A percentile compares a stretch with the other conserved stretches of the same genome.
These are phyloP conservation scores for Chamaecyparis obtusa DNA, from an alignment of 75 land plant species.

Conservation along the genomic window DNA sequence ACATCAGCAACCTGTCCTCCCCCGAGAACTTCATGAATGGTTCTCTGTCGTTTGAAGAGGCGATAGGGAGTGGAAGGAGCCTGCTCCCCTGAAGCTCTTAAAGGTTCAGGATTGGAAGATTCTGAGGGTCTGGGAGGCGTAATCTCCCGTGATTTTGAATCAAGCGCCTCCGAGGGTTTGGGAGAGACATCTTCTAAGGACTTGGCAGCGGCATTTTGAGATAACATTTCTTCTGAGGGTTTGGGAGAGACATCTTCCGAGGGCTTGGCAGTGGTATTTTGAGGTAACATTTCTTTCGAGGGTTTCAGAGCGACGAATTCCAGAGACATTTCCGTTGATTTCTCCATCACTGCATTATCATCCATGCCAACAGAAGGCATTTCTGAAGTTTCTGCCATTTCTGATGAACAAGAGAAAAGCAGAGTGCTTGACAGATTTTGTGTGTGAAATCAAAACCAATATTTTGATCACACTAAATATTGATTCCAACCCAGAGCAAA, in stretches of 20 bases:
- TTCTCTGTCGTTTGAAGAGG: slow-evolving; percentile 2
- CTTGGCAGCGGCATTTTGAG: neutral
- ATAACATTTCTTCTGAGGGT: neutral
- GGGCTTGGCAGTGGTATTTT: neutral
- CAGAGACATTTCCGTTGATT: neutral
- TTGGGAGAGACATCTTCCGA: neutral
- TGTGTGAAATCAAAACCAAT: neutral
- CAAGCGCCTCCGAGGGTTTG: neutral
- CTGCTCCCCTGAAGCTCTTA: neutral
- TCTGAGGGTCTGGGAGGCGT: neutral
- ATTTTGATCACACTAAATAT: neutral
- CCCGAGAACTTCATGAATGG: slow-evolving; percentile 7
- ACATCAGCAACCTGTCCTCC: slow-evolving; percentile 38
- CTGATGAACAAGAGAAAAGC: neutral
- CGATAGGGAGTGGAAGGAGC: neutral
- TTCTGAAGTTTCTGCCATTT: neutral
- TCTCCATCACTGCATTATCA: neutral
- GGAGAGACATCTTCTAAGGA: neutral
- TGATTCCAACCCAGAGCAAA: neutral
- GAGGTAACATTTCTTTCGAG: no score
- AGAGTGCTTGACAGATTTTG: neutral
- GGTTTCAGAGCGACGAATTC: neutral
- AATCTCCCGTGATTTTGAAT: no score
- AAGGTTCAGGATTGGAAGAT: neutral
- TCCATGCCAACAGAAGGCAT: neutral